Evolutionary conservation across 1,284 basidiomycete genomes (phyloP), one percentile per base, ranked within the genome.

Genomic region (Puccinia horiana): DNA sequence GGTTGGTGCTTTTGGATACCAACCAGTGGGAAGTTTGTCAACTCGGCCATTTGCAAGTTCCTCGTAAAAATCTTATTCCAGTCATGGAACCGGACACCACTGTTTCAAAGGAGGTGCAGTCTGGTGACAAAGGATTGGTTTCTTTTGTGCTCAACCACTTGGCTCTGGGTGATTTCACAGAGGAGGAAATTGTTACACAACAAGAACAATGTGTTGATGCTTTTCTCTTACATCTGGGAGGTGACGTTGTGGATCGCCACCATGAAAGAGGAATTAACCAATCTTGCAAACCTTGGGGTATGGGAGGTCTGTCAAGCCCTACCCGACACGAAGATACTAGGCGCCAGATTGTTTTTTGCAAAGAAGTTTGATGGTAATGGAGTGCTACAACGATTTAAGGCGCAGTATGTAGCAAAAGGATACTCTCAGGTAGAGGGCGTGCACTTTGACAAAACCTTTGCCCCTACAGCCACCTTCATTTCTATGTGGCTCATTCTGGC

Each of bases 1-100:
- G 63, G 76, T 2, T 70, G 63, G 76, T 6, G n/a, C 1, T 79
- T 79, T 40, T 79, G 63, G 63, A 35, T 63, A 9, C 76, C 76
- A 18, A 2, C 32, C 26, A 12, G n/a, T 18, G 52, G 37, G 32
- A 52, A 16, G 18, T 52, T 69, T 8, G 6, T 37, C 1, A 29
- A 23, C 14, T 67, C 40, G 16, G 63, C 32, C 2, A 6, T 37
- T 18, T 11, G 16, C 9, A 40, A 20, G 1, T 67, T 67, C 29
- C 35, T n/a, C n/a, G n/a, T 8, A 16, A 16, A 47, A 47, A 8
- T 8, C 9, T 47, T 16, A 8, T 47, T 16, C 44, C 44, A 47
- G 9, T 8, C 44, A 47, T 47, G 44, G 9, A 47, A 47, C 8
- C 44, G 16, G 44, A 47, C 44, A 8, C n/a, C n/a, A n/a, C n/a